Percentiles rank a stretch among this genome's conserved stretches.
Evolutionary conservation across 2,329 filamentous ascomycete species (phyloP).

Genomic region (Pezicula radicicola): DNA sequence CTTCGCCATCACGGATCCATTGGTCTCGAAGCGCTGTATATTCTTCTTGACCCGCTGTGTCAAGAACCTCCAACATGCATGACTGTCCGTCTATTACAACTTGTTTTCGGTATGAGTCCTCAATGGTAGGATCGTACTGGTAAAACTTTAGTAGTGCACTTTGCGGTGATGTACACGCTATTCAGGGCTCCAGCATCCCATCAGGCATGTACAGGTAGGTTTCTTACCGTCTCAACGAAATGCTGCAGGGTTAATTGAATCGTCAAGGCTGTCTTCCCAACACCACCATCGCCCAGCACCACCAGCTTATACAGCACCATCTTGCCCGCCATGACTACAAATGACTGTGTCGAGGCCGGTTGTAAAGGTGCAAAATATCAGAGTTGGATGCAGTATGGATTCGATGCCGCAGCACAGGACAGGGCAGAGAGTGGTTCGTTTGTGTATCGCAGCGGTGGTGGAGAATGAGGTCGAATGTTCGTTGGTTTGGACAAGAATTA

Average conservation of each 20-base stretch:
- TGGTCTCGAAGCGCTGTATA: conserved; percentile 96
- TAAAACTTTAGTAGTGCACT: conserved; percentile 14
- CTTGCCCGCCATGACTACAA: conserved; percentile 70
- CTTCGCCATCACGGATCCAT: conserved; percentile 97
- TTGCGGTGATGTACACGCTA: background rate
- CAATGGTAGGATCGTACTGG: conserved; percentile 78
- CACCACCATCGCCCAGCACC: conserved; percentile 90
- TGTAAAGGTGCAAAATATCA: background rate
- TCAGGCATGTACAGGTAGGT: background rate
- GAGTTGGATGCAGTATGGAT: background rate
- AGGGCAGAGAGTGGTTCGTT: background rate
- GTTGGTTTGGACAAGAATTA: background rate
- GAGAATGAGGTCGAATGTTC: background rate
- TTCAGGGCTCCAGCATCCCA: background rate
- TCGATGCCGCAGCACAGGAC: background rate
- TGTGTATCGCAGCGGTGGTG: conserved; percentile 2
- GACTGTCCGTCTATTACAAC: conserved; percentile 92
- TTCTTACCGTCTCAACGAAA: conserved; percentile 84
- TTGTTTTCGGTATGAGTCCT: conserved; percentile 85
- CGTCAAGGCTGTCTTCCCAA: conserved; percentile 90
- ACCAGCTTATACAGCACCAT: conserved; percentile 97
- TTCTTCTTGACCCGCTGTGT: conserved; percentile 97
- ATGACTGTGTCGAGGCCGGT: background rate
- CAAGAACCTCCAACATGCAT: conserved; percentile 95
- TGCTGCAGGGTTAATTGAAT: conserved; percentile 98